Base-by-base conservation (phyloP, 345 rosid species). In the Populus deltoides region DNA sequence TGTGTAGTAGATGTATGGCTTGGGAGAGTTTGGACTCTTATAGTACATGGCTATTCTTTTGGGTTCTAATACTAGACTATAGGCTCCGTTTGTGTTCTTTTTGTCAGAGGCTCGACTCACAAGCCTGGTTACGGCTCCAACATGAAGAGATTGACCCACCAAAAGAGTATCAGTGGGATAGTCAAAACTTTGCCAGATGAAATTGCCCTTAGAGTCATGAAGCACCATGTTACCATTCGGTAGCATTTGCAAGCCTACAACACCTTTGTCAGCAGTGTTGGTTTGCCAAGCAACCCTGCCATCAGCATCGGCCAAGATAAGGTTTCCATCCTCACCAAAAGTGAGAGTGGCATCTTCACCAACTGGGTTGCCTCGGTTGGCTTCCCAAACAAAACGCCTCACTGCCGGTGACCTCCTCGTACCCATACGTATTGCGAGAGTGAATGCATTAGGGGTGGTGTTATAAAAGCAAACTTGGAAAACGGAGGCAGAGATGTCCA, bases 371-470 rank as follows among this genome's bases (percentile, higher is more conserved):
- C 80, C 72, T 1, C 81, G 83, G 61, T 84, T 83, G 41, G 86
- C 86, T 16, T 86, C 88, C 88, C 86, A 81, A 2, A 82, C 84
- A 90, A 88, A 89, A 18, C 91, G 71, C 31, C 79, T 76, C 2
- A 85, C 43, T 0, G 88, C 83, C 22, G 84, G 86, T 18, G 89
- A 84, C 38, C 78, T 75, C 39, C 35, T 74, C 38, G 75, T 78
- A 8, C 86, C 95, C 78, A 88, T 87, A 12, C 92, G 82, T 0
- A 90, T 74, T 18, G 90, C 90, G 22, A 91, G 75, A 4, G 90
- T 90, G 85, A 70, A 93, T 41, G 86, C 90, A 73, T 88, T 85
- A 5, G 91, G 86, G 38, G 92, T 91, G 59, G 89, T 92, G 80
- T 87, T 90, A 55, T 87, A 89, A 66, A 91, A 92, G 81, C 85